Evolutionary conservation across 1,284 basidiomycete genomes (phyloP).

Genomic region (Hemileia vastatrix): DNA sequence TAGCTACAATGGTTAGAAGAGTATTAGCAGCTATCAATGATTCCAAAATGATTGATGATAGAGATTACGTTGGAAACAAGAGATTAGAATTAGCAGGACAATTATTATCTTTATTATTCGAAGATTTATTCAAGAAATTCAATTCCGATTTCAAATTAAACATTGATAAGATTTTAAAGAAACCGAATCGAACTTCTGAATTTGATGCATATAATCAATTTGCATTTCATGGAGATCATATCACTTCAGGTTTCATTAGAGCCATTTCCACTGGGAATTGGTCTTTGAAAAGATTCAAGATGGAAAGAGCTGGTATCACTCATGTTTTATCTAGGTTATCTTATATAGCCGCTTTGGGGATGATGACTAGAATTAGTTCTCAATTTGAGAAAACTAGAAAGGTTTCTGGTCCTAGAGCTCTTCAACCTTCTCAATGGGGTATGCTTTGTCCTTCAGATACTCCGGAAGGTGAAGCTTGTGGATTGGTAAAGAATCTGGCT

Average conservation of each 20-base stretch:
- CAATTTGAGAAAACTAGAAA: conserved; percentile 9
- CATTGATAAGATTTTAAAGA: conserved; percentile 44
- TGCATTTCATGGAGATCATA: conserved; percentile 41
- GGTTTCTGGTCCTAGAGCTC: conserved; percentile 5
- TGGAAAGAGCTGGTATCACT: conserved; percentile 44
- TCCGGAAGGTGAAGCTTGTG: conserved; percentile 10
- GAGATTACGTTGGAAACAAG: conserved; percentile 45
- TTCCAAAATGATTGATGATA: conserved; percentile 40
- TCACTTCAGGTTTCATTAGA: conserved; percentile 41
- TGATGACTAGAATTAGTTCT: conserved; percentile 5
- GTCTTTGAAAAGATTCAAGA: conserved; percentile 44
- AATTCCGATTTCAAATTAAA: conserved; percentile 43
- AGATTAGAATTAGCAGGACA: conserved; percentile 42
- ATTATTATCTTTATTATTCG: conserved; percentile 40
- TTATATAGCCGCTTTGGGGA: conserved; percentile 2
- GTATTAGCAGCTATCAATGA: conserved; percentile 42
- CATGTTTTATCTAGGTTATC: neutral
- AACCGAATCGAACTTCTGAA: conserved; percentile 41
- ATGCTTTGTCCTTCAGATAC: conserved; percentile 7
- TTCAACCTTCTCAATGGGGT: conserved; percentile 5
- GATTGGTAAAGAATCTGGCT: conserved; percentile 2
- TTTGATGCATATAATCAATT: conserved; percentile 44
- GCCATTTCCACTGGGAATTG: conserved; percentile 44
- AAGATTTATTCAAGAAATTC: conserved; percentile 44
- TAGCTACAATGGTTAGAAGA: conserved; percentile 43